Base-by-base conservation (phyloP, 2,329 filamentous ascomycete species). In the Sclerotinia glacialis region DNA sequence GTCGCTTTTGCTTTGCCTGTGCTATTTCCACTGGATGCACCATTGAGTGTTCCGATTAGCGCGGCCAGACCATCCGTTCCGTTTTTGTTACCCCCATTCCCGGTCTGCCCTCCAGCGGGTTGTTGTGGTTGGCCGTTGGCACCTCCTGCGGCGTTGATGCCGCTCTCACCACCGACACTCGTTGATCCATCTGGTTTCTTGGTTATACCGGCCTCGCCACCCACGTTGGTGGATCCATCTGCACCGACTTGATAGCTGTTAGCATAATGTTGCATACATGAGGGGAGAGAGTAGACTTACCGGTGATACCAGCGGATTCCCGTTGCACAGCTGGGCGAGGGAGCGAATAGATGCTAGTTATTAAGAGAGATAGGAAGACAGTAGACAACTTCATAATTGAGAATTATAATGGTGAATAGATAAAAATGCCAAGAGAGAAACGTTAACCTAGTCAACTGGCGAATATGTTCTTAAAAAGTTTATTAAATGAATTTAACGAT, bases 261-360 rank as follows among this genome's bases (percentile, higher is more conserved):
- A 64, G 50, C 11, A 44, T 46, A 5, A 11, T 28, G 2, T 18
- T 12, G 8, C 16, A 18, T 28, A 28, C 3, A 31, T 23, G 34
- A 23, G 11, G 9, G 9, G 23, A 42, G 8, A 23, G 8, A 18
- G 5, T 12, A 16, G 21, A 56, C 53, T 59, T 58, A 65, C 62
- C 62, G 21, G 52, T 65, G 31, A 65, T 59, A 11, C 63, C 63
- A 6, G 63, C 28, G 18, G 52, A 59, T 59, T 58, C 63, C 34
- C 52, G n/a, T 28, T 59, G 52, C 1, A 59, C 63, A 9, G 42
- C 31, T 28, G 18, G n/a, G n/a, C 37, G 49, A 9, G 63, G 63
- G 23, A 44, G 53, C 21, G 63, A 65, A 50, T 50, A 53, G 63
- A 59, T 65, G 62, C 62, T 53, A 28, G 53, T 53, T 58, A 59